Percentiles rank a stretch among this genome's conserved stretches.
Conservation (phyloP, 371 early-diverging fungal genomes). For the Rhizopus sp. region DNA sequence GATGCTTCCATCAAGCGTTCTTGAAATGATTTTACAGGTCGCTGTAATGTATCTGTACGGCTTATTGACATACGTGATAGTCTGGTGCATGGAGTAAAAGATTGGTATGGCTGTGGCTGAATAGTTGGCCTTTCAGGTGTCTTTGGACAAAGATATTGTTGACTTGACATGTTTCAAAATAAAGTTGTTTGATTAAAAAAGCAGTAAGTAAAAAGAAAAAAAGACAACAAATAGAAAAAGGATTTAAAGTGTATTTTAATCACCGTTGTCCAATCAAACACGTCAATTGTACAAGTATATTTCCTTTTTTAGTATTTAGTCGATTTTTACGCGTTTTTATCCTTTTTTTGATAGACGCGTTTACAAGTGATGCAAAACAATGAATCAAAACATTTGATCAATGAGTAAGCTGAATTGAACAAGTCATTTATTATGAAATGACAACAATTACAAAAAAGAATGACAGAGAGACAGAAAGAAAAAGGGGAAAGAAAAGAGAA, state of each 20-base stretch:
- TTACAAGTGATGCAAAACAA: too few species aligned
- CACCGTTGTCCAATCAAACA: constrained; percentile 2
- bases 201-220: not conserved
- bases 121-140: not conserved
- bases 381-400: too few species aligned
- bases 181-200: not conserved
- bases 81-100: constrained; percentile 22
- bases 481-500: too few species aligned
- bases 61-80: constrained; percentile 23
- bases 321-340: not conserved
- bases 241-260: not conserved
- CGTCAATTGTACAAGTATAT: not conserved
- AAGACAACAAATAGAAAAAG: not conserved
- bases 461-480: too few species aligned
- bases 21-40: constrained; percentile 14
- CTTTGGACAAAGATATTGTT: not conserved
- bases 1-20: constrained; percentile 12
- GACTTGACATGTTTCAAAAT: not conserved
- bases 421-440: too few species aligned
- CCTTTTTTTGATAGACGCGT: not conserved
- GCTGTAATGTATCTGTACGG: constrained; percentile 2
- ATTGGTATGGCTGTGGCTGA: not conserved
- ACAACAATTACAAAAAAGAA: too few species aligned
- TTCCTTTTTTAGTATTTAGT: not conserved
- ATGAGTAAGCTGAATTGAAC: too few species aligned